Conservation (phyloP, 768 basidiomycete genomes). For the Rhizopogon vesiculosus region DNA sequence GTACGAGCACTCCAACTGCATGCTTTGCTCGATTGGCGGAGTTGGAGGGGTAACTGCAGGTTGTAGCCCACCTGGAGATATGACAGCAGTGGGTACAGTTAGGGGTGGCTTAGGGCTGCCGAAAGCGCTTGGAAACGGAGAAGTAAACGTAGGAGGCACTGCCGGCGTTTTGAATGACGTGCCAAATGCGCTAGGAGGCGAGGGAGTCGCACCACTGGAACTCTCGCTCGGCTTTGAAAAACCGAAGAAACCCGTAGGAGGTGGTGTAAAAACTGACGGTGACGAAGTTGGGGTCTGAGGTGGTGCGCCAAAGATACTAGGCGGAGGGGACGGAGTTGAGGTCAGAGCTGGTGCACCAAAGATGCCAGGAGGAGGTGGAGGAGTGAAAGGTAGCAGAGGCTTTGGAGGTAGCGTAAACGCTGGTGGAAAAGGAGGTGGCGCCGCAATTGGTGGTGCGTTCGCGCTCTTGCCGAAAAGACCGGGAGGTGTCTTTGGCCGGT, state of each 20-base stretch:
- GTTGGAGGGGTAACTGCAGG: constrained; percentile 5
- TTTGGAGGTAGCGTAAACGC: constrained; percentile 2
- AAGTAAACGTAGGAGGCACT: constrained; percentile 5
- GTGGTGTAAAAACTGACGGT: neutral
- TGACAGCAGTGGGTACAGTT: constrained; percentile 1
- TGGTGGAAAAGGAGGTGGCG: constrained; percentile 6
- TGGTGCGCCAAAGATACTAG: neutral
- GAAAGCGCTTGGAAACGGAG: constrained; percentile 9
- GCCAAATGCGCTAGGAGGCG: constrained; percentile 2
- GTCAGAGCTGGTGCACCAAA: neutral
- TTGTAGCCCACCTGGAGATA: neutral
- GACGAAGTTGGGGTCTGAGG: neutral
- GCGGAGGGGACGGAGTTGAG: constrained; percentile 1
- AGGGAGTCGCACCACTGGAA: constrained; percentile 5
- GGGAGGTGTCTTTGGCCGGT: constrained; percentile 48
- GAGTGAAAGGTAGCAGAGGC: constrained; percentile 4
- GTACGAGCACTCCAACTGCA: constrained; percentile 60
- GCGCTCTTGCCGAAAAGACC: constrained; percentile 29
- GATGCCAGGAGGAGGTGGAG: neutral
- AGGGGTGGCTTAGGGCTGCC: constrained; percentile 1
- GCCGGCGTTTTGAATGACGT: constrained; percentile 4
- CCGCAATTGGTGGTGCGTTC: constrained; percentile 7
- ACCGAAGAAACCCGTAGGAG: neutral
- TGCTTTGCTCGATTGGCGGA: constrained; percentile 45
- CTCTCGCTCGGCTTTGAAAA: neutral